Evolutionary conservation across 148 eudicot genomes (phyloP).

Genomic region (Chenopodium album): DNA sequence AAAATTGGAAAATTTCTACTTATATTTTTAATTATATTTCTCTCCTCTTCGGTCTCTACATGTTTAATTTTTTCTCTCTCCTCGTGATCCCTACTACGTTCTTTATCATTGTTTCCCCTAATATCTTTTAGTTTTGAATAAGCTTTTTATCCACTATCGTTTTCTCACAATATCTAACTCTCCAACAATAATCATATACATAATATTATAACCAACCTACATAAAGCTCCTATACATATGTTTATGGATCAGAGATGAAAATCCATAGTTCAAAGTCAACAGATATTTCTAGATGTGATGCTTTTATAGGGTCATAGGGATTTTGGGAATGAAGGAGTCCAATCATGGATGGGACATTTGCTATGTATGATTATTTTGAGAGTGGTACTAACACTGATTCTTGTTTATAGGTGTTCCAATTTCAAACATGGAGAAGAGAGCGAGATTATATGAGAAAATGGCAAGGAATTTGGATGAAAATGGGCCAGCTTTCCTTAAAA

Average conservation of each 20-base stretch:
- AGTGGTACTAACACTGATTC: background rate
- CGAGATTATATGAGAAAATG: conserved; percentile 69
- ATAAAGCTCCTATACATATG: background rate
- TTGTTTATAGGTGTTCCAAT: conserved; percentile 36
- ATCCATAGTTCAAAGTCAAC: background rate
- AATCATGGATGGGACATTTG: background rate
- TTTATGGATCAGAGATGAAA: background rate
- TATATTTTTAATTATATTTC: too few species aligned
- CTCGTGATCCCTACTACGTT: too few species aligned
- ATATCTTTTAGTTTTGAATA: too few species aligned
- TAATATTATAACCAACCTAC: too few species aligned
- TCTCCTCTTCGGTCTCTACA: too few species aligned
- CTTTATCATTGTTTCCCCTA: too few species aligned
- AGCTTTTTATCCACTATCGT: too few species aligned
- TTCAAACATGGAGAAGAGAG: conserved; percentile 53
- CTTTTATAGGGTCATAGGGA: background rate
- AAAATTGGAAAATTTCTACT: too few species aligned
- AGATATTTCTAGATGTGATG: background rate
- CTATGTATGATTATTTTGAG: background rate
- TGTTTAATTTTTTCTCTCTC: too few species aligned
- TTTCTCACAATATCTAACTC: too few species aligned
- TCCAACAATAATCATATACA: too few species aligned
- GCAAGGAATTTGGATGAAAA: conserved; percentile 78
- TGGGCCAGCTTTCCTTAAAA: conserved; percentile 75
- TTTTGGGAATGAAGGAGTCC: background rate